Conservation (phyloP, 495 filamentous ascomycete genomes). For the Lophiostoma macrostomum region DNA sequence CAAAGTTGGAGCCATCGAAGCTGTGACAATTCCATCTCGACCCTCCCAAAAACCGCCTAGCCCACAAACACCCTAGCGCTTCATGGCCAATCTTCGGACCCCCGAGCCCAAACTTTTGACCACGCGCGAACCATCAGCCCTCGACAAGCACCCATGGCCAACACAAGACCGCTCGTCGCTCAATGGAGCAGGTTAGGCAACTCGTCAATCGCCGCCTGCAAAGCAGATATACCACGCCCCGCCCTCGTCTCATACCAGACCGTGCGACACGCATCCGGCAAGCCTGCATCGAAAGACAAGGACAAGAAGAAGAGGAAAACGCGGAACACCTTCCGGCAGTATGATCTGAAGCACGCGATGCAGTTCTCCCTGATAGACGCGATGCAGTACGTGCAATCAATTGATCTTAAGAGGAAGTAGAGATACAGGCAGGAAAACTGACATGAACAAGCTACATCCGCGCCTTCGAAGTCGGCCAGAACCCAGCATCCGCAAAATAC, state of each 20-base stretch:
- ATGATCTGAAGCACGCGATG: constrained; percentile 58
- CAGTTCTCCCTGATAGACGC: constrained; percentile 85
- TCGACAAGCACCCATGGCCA: too few relatives aligned
- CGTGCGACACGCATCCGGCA: constrained; percentile 26
- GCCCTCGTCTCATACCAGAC: constrained; percentile 28
- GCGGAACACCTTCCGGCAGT: constrained; percentile 58
- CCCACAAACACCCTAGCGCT: too few relatives aligned
- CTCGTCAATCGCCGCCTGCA: constrained; percentile 5
- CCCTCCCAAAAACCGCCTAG: too few relatives aligned
- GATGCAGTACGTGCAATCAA: constrained; percentile 84
- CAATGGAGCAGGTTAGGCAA: constrained; percentile 10
- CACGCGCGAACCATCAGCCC: too few relatives aligned
- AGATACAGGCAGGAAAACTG: background rate
- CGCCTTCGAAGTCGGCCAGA: constrained; percentile 83
- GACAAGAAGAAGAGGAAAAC: constrained; percentile 61
- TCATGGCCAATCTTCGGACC: too few relatives aligned
- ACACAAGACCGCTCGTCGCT: constrained; percentile 13
- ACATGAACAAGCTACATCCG: constrained; percentile 68
- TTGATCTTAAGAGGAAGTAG: background rate
- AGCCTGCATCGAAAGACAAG: constrained; percentile 27
- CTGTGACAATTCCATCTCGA: too few relatives aligned
- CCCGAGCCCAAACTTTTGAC: too few relatives aligned
- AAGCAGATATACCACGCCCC: constrained; percentile 4
- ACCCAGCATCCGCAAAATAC: constrained; percentile 73
- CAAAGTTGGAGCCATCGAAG: too few relatives aligned